These are phyloP conservation scores for Ascocoryne sarcoides DNA, from an alignment of 2,329 filamentous ascomycete species.

Conservation along the genomic window DNA sequence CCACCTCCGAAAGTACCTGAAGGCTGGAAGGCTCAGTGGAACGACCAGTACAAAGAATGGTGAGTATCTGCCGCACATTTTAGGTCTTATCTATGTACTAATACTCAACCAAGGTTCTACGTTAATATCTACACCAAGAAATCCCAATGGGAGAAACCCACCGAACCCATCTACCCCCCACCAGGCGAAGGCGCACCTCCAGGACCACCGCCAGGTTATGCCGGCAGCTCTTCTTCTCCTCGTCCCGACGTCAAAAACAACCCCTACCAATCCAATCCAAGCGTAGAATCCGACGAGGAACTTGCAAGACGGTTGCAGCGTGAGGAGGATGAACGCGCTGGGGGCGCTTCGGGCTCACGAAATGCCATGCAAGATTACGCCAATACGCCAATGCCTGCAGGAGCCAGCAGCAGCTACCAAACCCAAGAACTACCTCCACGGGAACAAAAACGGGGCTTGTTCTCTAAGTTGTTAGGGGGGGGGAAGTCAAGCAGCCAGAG, in stretches of 20 bases:
- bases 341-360: conserved; percentile 7
- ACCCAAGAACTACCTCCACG: conserved; percentile 36
- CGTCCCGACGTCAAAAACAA: conserved; percentile 54
- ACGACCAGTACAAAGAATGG: conserved; percentile 84
- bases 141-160: conserved; percentile 85
- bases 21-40: conserved; percentile 81
- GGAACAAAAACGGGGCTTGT: conserved; percentile 35
- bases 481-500: conserved; percentile 17
- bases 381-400: conserved; percentile 24
- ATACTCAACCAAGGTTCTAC: conserved; percentile 61
- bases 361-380: conserved; percentile 19
- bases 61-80: conserved; percentile 28
- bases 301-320: conserved; percentile 72
- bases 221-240: conserved; percentile 6
- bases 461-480: conserved; percentile 42
- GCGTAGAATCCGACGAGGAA: conserved; percentile 57
- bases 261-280: conserved; percentile 46
- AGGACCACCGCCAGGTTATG: conserved; percentile 57
- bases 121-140: conserved; percentile 81
- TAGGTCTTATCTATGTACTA: conserved; percentile 1
- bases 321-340: conserved; percentile 64
- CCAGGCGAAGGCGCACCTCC: conserved; percentile 41
- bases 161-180: conserved; percentile 54
- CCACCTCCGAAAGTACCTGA: conserved; percentile 53
- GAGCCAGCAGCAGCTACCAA: conserved; percentile 8